Conservation (phyloP, 129 eudicot genomes). For the Gnaphalium uliginosum region DNA sequence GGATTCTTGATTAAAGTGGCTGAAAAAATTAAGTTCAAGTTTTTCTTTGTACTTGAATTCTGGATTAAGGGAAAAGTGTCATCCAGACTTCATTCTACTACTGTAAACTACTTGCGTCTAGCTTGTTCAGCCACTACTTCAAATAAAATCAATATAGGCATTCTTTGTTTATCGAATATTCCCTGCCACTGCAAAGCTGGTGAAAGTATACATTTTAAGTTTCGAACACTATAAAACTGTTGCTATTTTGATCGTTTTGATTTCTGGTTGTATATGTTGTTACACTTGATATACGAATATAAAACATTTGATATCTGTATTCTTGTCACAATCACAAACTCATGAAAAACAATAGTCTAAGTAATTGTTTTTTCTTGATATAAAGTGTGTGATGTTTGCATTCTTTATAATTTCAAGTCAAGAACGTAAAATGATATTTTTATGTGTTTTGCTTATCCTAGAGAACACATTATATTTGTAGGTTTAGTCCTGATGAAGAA, state of each 20-base stretch:
- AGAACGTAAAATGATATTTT: neutral
- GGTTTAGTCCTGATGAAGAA: conserved; percentile 96
- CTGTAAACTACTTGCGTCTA: conserved; percentile 2
- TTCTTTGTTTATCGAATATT: neutral
- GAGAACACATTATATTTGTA: conserved; percentile 32
- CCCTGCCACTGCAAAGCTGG: neutral
- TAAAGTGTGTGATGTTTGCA: neutral
- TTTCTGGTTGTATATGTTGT: neutral
- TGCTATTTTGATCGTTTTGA: neutral
- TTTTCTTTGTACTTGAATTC: neutral
- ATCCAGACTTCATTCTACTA: conserved; percentile 1
- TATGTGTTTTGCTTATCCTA: conserved; percentile 20
- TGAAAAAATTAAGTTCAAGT: neutral
- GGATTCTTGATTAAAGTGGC: conserved; percentile 11
- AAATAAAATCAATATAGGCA: neutral
- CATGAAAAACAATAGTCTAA: neutral
- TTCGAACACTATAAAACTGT: neutral
- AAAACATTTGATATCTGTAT: neutral
- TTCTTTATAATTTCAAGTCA: conserved; percentile 2
- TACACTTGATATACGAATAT: too few relatives aligned
- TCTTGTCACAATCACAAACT: conserved; percentile 5
- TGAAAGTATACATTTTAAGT: neutral
- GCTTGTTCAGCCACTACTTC: neutral
- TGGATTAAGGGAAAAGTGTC: neutral
- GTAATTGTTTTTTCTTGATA: neutral